Evolutionary conservation across 2,329 filamentous ascomycete genomes (phyloP).

Genomic region (Aureobasidium vineae): DNA sequence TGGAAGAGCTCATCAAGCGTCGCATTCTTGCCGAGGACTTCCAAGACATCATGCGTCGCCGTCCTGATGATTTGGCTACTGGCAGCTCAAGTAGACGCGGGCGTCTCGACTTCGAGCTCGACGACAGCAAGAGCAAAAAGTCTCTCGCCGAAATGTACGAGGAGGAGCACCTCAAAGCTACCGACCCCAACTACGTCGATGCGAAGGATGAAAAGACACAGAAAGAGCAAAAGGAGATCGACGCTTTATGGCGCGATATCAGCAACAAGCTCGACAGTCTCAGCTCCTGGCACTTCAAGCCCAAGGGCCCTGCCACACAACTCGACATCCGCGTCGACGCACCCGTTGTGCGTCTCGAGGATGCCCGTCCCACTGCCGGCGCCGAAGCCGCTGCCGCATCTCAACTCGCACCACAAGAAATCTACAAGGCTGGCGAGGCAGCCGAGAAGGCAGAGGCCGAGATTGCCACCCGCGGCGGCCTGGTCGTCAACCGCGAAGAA

Average conservation of each 20-base stretch:
- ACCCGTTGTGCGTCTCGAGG: conserved; percentile 91
- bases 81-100: conserved; percentile 64
- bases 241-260: conserved; percentile 77
- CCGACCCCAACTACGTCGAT: conserved; percentile 75
- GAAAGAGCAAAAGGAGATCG: conserved; percentile 75
- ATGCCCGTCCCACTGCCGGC: conserved; percentile 82
- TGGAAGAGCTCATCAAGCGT: conserved; percentile 91
- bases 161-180: conserved; percentile 77
- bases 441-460: conserved; percentile 62
- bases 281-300: conserved; percentile 93
- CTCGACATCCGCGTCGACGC: conserved; percentile 88
- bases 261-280: conserved; percentile 80
- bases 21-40: conserved; percentile 88
- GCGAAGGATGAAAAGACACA: conserved; percentile 77
- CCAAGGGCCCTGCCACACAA: conserved; percentile 75
- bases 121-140: conserved; percentile 84
- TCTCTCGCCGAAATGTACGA: conserved; percentile 92
- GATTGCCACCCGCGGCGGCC: conserved; percentile 63
- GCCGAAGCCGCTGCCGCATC: conserved; percentile 67
- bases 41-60: conserved; percentile 81
- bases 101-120: conserved; percentile 65
- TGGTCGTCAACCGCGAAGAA: conserved; percentile 77
- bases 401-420: conserved; percentile 88
- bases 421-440: conserved; percentile 74
- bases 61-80: conserved; percentile 68